These are phyloP conservation scores for Amylostereum chailletii DNA, from an alignment of 1,284 basidiomycete genomes.

Conservation along the genomic window DNA sequence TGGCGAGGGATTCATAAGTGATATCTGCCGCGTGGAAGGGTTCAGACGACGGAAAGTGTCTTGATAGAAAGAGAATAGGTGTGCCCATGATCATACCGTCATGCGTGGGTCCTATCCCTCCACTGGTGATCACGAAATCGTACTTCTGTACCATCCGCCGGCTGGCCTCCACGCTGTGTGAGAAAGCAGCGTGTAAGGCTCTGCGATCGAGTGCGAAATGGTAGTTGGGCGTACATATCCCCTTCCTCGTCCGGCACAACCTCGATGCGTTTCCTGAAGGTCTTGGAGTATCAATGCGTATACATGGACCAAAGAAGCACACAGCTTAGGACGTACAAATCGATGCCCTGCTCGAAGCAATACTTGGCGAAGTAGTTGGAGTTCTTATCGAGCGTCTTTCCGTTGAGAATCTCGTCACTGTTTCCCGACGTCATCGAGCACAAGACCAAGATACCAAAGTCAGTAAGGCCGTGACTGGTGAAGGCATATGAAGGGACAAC, in stretches of 20 bases:
- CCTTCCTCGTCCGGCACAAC: slow-evolving; percentile 88
- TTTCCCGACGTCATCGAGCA: neutral
- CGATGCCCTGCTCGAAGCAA: slow-evolving; percentile 83
- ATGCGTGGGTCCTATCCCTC: slow-evolving; percentile 83
- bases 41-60: neutral
- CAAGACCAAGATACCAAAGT: neutral
- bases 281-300: neutral
- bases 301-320: neutral
- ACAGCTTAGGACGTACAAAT: slow-evolving; percentile 43
- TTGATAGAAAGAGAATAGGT: neutral
- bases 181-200: neutral
- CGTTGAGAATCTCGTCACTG: slow-evolving; percentile 80
- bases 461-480: neutral
- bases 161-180: slow-evolving; percentile 71
- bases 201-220: neutral
- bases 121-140: slow-evolving; percentile 84
- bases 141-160: slow-evolving; percentile 74
- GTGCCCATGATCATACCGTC: slow-evolving; percentile 44
- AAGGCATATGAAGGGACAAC: slow-evolving; percentile 11
- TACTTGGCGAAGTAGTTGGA: slow-evolving; percentile 79
- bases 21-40: slow-evolving; percentile 49
- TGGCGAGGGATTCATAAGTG: slow-evolving; percentile 81
- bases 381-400: slow-evolving; percentile 85
- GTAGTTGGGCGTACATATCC: slow-evolving; percentile 62
- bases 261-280: slow-evolving; percentile 72